Evolutionary conservation across 2,329 filamentous ascomycete species (phyloP), one percentile per base, ranked within the genome.

Genomic region (Allantophomopsis lycopodina): DNA sequence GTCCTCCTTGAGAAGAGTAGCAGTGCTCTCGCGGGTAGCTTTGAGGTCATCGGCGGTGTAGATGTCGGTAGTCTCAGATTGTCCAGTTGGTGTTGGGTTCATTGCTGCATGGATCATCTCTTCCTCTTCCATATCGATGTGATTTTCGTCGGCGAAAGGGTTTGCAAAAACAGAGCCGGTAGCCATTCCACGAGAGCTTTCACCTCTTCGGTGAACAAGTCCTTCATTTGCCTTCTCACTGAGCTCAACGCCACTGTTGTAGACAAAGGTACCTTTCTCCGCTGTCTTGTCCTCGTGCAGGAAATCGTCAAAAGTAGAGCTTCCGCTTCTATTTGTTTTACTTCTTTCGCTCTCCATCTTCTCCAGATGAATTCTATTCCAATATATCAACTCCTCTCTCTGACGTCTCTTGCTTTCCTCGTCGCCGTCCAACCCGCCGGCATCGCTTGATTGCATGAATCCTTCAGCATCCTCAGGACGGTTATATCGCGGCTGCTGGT

Each of bases 391-490:
- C 55, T 80, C 76, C 49, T 79, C 75, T 31, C 75, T 66, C 53
- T 80, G 76, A 42, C 72, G 63, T 47, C 69, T 68, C 39, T 70
- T 66, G 16, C 66, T 71, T 46, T 74, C 76, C 38, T 78, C 73
- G 47, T 80, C 76, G 40, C 73, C 75, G 28, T 77, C 75, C 16
- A 79, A 66, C 13, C 63, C 69, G 2, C 60, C 52, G 23, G 69
- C 62, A 38, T 58, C 59, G 14, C 59, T 58, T 7, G 72, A 73
- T 48, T 68, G 59, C 41, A 77, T 52, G 51, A 79, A 79, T 7
- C 74, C 76, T 40, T 79, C 68, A 42, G 75, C 75, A 55, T 80
- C 76, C 53, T 80, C 76, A 38, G 76, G 76, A 11, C 76, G 62
- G 54, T 80, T 80, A 57, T 78, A 79, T 20, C 71, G 58, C 41